These are phyloP conservation scores for Alectoria sarmentosa DNA, from an alignment of 495 filamentous ascomycete species.

Conservation along the genomic window DNA sequence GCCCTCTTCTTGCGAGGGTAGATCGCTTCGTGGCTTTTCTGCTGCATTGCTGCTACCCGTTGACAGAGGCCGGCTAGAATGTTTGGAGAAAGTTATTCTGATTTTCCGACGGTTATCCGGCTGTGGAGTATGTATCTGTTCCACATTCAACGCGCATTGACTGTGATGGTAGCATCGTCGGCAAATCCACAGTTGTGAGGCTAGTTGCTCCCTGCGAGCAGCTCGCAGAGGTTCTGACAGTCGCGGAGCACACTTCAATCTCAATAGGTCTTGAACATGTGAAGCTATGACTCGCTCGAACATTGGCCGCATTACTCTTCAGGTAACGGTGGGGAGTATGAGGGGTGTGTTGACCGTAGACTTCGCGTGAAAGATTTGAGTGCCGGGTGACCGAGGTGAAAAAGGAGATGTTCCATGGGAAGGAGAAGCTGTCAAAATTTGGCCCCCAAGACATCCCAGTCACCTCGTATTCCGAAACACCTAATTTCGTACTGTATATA, in stretches of 20 bases:
- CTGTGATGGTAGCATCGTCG: conserved; percentile 17
- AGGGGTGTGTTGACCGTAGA: background rate
- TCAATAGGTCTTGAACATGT: background rate
- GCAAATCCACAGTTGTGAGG: conserved; percentile 14
- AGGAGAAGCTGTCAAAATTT: no score
- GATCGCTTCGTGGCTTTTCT: conserved; percentile 34
- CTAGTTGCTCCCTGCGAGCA: background rate
- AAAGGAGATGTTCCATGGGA: no score
- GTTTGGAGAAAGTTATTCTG: background rate
- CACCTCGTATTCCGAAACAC: no score
- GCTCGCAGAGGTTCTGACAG: background rate
- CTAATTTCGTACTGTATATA: no score
- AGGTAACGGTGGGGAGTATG: no score
- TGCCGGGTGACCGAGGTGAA: conserved; percentile 6
- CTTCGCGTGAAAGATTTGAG: background rate
- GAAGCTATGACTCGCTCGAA: background rate
- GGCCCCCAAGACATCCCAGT: no score
- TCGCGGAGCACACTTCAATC: background rate
- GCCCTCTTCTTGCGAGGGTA: conserved; percentile 72
- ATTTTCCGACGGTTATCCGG: background rate
- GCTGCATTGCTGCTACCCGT: background rate
- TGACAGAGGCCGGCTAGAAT: background rate
- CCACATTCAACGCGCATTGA: background rate
- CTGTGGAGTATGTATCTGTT: background rate
- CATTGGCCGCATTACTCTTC: conserved; percentile 7